phyloP scores from a whole-genome alignment of 2,329 filamentous ascomycete genomes.

The Xylariaceae sp. region DNA sequence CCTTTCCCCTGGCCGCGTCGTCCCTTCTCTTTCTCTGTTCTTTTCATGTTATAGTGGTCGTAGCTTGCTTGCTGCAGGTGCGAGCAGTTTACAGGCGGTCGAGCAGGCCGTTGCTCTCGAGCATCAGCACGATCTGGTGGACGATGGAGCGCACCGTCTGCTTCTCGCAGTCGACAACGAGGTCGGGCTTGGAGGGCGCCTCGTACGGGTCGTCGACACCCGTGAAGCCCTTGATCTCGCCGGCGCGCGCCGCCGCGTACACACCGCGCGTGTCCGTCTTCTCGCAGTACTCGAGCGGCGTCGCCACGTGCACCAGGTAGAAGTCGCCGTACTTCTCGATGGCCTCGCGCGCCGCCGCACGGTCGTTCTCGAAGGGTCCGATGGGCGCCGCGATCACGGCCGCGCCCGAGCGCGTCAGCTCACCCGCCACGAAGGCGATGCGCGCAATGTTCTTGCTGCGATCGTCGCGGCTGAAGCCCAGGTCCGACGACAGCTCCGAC shows the following conservation, averaged over 20 bases:
- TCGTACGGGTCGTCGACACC: slow-evolving; percentile 98
- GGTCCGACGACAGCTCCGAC: slow-evolving; percentile 83
- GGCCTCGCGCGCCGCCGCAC: slow-evolving; percentile 71
- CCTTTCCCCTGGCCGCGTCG: too few relatives aligned
- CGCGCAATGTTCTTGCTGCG: slow-evolving; percentile 91
- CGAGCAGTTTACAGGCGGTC: slow-evolving; percentile 49
- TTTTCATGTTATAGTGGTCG: too few relatives aligned
- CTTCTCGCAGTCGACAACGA: slow-evolving; percentile 79
- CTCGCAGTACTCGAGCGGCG: slow-evolving; percentile 85
- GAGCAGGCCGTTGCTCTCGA: slow-evolving; percentile 83
- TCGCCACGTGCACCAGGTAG: slow-evolving; percentile 92
- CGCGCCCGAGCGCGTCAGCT: slow-evolving; percentile 86
- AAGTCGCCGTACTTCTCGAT: slow-evolving; percentile 86
- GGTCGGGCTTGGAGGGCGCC: slow-evolving; percentile 68
- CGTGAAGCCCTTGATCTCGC: slow-evolving; percentile 97
- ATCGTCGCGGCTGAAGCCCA: slow-evolving; percentile 90
- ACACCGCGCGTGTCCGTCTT: slow-evolving; percentile 90
- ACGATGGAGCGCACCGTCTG: slow-evolving; percentile 87
- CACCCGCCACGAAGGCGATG: slow-evolving; percentile 91
- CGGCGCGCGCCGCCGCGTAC: slow-evolving; percentile 73
- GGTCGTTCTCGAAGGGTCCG: slow-evolving; percentile 77
- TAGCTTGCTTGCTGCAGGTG: too few relatives aligned
- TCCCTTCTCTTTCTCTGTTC: too few relatives aligned
- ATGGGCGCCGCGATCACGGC: slow-evolving; percentile 96
- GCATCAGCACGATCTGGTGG: slow-evolving; percentile 88